phyloP scores from a whole-genome alignment of 805 yeast genomes.

The Tetrapisispora fleetii region DNA sequence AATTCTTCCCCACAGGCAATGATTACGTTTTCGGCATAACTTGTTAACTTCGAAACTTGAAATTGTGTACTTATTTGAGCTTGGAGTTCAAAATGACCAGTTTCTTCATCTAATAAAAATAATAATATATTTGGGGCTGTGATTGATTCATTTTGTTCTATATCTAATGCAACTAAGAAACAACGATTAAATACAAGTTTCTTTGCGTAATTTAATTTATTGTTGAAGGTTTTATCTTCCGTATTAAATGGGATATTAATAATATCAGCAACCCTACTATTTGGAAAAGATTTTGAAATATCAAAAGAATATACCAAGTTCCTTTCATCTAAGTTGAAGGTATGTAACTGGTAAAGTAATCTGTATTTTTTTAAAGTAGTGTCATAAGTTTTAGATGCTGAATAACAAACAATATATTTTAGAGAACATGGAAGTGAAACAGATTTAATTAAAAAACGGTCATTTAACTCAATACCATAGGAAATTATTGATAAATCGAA shows the following conservation, averaged over 20 bases:
- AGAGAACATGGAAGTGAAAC: constrained; percentile 9
- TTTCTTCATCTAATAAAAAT: constrained; percentile 29
- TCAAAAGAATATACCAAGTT: constrained; percentile 1
- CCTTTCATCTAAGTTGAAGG: constrained; percentile 10
- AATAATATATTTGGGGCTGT: constrained; percentile 24
- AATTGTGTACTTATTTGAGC: constrained; percentile 13
- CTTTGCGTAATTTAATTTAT: constrained; percentile 24
- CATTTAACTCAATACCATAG: constrained; percentile 1
- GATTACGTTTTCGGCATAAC: constrained; percentile 22
- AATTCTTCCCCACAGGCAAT: constrained; percentile 28
- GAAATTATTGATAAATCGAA: not conserved
- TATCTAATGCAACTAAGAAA: constrained; percentile 29
- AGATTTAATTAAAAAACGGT: constrained; percentile 9
- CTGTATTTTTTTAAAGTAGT: constrained; percentile 1
- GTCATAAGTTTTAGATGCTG: constrained; percentile 7
- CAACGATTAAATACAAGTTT: constrained; percentile 29
- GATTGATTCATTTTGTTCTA: constrained; percentile 27
- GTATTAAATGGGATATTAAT: constrained; percentile 8
- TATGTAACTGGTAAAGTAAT: constrained; percentile 6
- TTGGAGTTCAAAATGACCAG: constrained; percentile 25
- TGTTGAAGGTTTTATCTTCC: not conserved
- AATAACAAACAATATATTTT: constrained; percentile 10
- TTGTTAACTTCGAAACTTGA: constrained; percentile 17
- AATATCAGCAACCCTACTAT: constrained; percentile 16
- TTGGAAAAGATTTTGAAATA: constrained; percentile 13